Base-by-base conservation (phyloP, 331 rosid species). In the Rosa hybrid region DNA sequence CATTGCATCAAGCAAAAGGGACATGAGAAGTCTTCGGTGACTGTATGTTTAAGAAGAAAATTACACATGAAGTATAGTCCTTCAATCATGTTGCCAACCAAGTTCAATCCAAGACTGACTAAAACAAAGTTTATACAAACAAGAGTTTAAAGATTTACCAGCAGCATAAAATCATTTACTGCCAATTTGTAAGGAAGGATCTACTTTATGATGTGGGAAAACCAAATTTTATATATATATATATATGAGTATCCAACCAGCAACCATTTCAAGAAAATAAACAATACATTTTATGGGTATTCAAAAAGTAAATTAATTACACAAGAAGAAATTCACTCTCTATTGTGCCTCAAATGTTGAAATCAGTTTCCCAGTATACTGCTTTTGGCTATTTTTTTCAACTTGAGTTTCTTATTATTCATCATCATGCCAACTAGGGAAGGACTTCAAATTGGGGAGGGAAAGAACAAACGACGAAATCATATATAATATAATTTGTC, bases 1-100 rank as follows among this genome's bases (percentile, higher is more conserved):
- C 99, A 93, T 80, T 83, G 91, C 94, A 91, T 90, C 90, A 90
- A 82, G 87, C 99, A 96, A 93, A 96, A 93, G n/a, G 99, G 97
- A 74, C 99, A 96, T 78, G 94, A 76, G 85, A 91, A 93, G 85
- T 88, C 94, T 83, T 96, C 99, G 13, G 98, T 93, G 75, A 93
- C 99, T 96, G 92, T 83, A 88, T 75, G 79, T 76, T 34, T 44
- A 79, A 82, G 72, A 81, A 76, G 57, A 81, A 80, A 77, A 84
- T 65, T 38, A 21, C 53, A 84, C 18, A 78, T 21, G 20, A 73
- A 1, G 30, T 38, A 67, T 41, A 78, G 79, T 4, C 38, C 67
- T 59, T 53, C 42, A 75, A 59, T 14, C 16, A 34, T 64, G 62
- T 57, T 64, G 25, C 20, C 12, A n/a, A 57, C 17, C 18, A 44